A percentile compares a stretch with the other conserved stretches of the same genome.
Evolutionary conservation across 2,329 filamentous ascomycete genomes (phyloP).

Genomic region (Epichloe baconii): DNA sequence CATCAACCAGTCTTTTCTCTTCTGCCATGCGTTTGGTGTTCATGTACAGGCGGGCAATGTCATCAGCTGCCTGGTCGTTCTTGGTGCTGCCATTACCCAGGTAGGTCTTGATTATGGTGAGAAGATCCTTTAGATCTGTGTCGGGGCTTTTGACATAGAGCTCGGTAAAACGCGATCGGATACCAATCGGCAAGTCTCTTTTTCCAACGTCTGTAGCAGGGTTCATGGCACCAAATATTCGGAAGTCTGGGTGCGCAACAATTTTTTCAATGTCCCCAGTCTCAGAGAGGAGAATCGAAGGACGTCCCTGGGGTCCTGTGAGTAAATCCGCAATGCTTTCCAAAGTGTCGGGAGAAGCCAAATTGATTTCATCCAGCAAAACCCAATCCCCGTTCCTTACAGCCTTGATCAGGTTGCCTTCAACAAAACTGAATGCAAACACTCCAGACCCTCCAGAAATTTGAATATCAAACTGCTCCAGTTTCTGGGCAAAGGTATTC

Average conservation of each 20-base stretch:
- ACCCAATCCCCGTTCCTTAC: constrained; percentile 95
- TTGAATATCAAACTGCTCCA: constrained; percentile 72
- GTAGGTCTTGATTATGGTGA: constrained; percentile 81
- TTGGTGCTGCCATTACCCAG: constrained; percentile 58
- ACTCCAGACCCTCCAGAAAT: constrained; percentile 56
- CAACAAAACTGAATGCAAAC: constrained; percentile 91
- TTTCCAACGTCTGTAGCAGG: constrained; percentile 96
- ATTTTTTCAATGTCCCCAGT: constrained; percentile 87
- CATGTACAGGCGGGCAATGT: constrained; percentile 78
- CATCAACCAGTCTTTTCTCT: constrained; percentile 73
- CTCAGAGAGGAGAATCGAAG: constrained; percentile 82
- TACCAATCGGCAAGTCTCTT: constrained; percentile 76
- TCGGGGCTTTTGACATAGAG: constrained; percentile 90
- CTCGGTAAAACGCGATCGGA: constrained; percentile 89
- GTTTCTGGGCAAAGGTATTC: constrained; percentile 62
- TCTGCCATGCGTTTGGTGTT: constrained; percentile 72
- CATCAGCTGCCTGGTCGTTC: constrained; percentile 60
- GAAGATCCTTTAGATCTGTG: constrained; percentile 69
- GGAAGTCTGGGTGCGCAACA: constrained; percentile 79
- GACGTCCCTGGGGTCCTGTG: constrained; percentile 54
- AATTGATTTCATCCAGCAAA: constrained; percentile 89
- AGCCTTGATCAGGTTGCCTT: constrained; percentile 94
- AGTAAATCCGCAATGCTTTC: constrained; percentile 88
- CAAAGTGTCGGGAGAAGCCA: constrained; percentile 86
- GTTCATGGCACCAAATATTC: constrained; percentile 98